These are phyloP conservation scores for Pythium phragmitis DNA, from an alignment of 352 stramenopile species.

Conservation along the genomic window DNA sequence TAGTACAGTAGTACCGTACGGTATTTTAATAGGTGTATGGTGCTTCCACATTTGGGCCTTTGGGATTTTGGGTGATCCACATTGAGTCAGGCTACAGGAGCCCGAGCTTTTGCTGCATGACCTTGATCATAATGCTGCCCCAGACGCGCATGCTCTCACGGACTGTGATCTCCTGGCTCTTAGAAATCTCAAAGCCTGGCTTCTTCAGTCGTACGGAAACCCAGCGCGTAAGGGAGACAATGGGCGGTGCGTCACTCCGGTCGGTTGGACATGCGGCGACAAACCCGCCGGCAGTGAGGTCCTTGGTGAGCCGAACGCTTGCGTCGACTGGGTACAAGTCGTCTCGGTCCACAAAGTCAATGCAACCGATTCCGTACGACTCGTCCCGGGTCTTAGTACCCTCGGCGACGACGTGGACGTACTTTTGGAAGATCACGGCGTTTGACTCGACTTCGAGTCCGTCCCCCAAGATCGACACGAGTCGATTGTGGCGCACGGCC, in stretches of 20 bases:
- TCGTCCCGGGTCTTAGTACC: background rate
- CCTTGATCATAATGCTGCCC: conserved; percentile 25
- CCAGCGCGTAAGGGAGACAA: conserved; percentile 20
- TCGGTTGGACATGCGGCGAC: conserved; percentile 15
- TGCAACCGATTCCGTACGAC: conserved; percentile 11
- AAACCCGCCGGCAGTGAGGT: conserved; percentile 14
- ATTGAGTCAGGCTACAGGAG: background rate
- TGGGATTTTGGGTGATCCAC: conserved; percentile 9
- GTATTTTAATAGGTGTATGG: too few species aligned
- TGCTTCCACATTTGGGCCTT: background rate
- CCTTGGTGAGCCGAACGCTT: conserved; percentile 16
- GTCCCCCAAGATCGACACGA: conserved; percentile 15
- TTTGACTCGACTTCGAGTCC: conserved; percentile 26
- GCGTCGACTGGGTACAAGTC: conserved; percentile 38
- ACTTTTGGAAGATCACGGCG: conserved; percentile 14
- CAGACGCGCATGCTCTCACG: conserved; percentile 20
- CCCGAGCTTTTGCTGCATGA: conserved; percentile 24
- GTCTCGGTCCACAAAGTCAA: conserved; percentile 42
- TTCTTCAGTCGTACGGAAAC: conserved; percentile 10
- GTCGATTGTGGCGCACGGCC: conserved; percentile 13
- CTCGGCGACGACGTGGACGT: background rate
- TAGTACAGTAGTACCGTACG: too few species aligned
- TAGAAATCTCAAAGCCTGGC: conserved; percentile 18
- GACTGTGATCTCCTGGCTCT: conserved; percentile 8
- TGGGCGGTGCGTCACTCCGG: conserved; percentile 1